These are phyloP conservation scores for Psilocybe azurescens DNA, from an alignment of 768 basidiomycete genomes.

Conservation along the genomic window DNA sequence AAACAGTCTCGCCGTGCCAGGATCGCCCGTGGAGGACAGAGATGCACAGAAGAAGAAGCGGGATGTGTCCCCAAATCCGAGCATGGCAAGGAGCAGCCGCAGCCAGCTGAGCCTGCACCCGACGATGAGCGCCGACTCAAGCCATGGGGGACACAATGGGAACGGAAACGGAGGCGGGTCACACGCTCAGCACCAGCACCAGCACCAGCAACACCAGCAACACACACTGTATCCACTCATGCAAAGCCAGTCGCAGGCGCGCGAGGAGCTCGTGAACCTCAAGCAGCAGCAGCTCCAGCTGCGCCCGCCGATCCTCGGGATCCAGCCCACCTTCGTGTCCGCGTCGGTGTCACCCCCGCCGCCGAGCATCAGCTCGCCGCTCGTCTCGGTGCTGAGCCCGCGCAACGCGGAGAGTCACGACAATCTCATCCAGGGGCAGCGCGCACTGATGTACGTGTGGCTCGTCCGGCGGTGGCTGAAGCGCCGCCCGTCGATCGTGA, in stretches of 20 bases:
- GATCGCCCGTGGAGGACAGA: background rate
- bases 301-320: conserved; percentile 59
- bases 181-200: background rate
- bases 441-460: conserved; percentile 74
- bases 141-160: background rate
- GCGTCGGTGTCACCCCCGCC: conserved; percentile 33
- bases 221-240: conserved; percentile 1
- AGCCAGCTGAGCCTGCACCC: conserved; percentile 26
- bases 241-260: conserved; percentile 17
- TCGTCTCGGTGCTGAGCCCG: conserved; percentile 26
- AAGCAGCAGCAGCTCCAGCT: conserved; percentile 34
- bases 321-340: conserved; percentile 68
- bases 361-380: conserved; percentile 29
- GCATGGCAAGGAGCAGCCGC: conserved; percentile 24
- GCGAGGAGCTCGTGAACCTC: conserved; percentile 21
- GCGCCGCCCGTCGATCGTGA: conserved; percentile 48
- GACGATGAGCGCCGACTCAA: conserved; percentile 12
- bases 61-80: conserved; percentile 26
- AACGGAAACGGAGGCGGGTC: conserved; percentile 5
- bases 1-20: background rate
- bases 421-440: conserved; percentile 26
- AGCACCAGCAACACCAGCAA: background rate
- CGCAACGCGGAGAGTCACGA: conserved; percentile 26
- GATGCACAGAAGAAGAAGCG: conserved; percentile 5
- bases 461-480: conserved; percentile 79